Conservation (phyloP, 1,284 basidiomycete species). For the Pholiota adiposa region DNA sequence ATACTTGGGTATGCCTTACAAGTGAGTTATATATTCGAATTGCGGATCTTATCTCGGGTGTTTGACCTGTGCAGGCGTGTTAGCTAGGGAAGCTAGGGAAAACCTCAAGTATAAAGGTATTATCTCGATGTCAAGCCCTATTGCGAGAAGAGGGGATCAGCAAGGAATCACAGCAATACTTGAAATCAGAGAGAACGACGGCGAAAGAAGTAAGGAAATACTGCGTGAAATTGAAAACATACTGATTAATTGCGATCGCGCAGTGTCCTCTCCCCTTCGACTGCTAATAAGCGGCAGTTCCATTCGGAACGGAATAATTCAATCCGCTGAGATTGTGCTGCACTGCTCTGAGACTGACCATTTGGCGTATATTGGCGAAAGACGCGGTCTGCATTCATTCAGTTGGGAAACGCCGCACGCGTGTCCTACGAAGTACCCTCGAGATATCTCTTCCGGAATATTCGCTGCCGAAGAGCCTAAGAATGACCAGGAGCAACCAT, state of each 20-base stretch:
- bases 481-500: slow-evolving; percentile 12
- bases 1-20: slow-evolving; percentile 31
- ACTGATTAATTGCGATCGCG: neutral
- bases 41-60: neutral
- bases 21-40: slow-evolving; percentile 11
- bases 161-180: neutral
- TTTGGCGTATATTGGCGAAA: slow-evolving; percentile 21
- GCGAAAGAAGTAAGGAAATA: slow-evolving; percentile 1
- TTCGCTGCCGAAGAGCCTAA: slow-evolving; percentile 8
- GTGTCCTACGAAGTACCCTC: slow-evolving; percentile 22
- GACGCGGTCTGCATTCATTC: slow-evolving; percentile 24
- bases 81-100: neutral
- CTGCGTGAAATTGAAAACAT: neutral
- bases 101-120: neutral
- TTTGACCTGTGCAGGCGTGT: neutral
- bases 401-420: slow-evolving; percentile 31
- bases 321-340: slow-evolving; percentile 14
- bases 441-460: neutral
- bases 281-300: slow-evolving; percentile 8
- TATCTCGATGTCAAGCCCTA: neutral
- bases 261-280: slow-evolving; percentile 4
- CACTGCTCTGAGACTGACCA: slow-evolving; percentile 17
- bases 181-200: neutral
- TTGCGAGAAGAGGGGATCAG: neutral
- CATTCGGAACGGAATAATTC: neutral